A percentile compares a stretch with the other conserved stretches of the same genome.
These are phyloP conservation scores for Brachypodium distachyon DNA, from an alignment of 202 grass and related monocot species.

Conservation along the genomic window DNA sequence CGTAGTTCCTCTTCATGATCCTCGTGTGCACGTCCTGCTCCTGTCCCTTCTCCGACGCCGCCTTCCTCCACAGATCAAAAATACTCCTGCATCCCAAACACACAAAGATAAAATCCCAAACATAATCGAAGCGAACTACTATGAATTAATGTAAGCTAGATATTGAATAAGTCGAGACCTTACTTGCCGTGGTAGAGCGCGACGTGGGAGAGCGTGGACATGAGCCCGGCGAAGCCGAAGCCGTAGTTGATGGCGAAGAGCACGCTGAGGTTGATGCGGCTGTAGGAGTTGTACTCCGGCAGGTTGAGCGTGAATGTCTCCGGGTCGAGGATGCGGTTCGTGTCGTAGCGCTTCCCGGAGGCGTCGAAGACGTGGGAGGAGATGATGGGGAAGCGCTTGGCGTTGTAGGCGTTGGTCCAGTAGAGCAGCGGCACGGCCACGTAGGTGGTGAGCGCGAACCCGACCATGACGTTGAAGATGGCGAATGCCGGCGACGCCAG, in stretches of 20 bases:
- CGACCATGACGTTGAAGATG: slow-evolving; percentile 63
- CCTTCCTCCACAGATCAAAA: slow-evolving; percentile 49
- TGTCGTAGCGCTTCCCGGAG: slow-evolving; percentile 51
- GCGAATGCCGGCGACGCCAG: slow-evolving; percentile 64
- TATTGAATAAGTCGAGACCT: neutral
- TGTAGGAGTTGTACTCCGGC: slow-evolving; percentile 38
- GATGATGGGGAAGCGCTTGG: slow-evolving; percentile 56
- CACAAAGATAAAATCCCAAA: neutral
- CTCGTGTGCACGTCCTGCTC: slow-evolving; percentile 54
- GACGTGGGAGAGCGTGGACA: slow-evolving; percentile 67
- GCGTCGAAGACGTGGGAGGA: slow-evolving; percentile 56
- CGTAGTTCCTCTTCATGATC: slow-evolving; percentile 64
- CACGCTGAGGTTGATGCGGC: slow-evolving; percentile 65
- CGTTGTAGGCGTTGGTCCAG: slow-evolving; percentile 59
- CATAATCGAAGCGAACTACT: no score
- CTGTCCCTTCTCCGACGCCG: slow-evolving; percentile 26
- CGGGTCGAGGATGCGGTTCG: slow-evolving; percentile 44
- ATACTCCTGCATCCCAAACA: neutral
- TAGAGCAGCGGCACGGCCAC: slow-evolving; percentile 50
- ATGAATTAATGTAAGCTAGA: no score
- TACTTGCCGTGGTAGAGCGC: slow-evolving; percentile 71
- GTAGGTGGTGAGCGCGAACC: slow-evolving; percentile 54
- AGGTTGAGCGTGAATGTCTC: slow-evolving; percentile 48
- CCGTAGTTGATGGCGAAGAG: slow-evolving; percentile 70
- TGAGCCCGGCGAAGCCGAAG: slow-evolving; percentile 60